phyloP scores from a whole-genome alignment of 1,284 basidiomycete genomes.

The Naganishia sp. region DNA sequence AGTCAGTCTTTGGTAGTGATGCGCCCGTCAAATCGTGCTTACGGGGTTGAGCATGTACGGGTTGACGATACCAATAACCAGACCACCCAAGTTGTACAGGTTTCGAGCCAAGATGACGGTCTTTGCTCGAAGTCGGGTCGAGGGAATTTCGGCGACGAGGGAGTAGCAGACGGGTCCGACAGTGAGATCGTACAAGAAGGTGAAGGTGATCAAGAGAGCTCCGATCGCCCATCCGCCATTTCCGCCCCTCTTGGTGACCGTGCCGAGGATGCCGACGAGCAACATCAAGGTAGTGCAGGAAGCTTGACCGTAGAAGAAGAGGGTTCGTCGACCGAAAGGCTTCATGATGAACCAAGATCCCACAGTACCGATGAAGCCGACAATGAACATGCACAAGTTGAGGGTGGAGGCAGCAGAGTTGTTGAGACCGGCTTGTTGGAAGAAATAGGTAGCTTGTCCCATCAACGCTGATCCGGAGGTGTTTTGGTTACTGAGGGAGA shows the following conservation, averaged over 20 bases:
- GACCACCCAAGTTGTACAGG: constrained; percentile 52
- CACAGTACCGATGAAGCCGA: constrained; percentile 48
- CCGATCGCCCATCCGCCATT: constrained; percentile 41
- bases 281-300: constrained; percentile 40
- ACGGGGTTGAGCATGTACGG: constrained; percentile 46
- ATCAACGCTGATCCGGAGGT: constrained; percentile 38
- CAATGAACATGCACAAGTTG: constrained; percentile 45
- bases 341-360: constrained; percentile 51
- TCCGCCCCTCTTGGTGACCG: constrained; percentile 30
- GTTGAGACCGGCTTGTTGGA: constrained; percentile 47
- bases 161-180: constrained; percentile 43
- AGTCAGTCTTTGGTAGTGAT: constrained; percentile 20
- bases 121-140: constrained; percentile 55
- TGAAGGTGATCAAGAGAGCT: constrained; percentile 43
- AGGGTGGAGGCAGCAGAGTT: constrained; percentile 45
- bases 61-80: constrained; percentile 32
- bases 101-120: constrained; percentile 56
- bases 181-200: constrained; percentile 41
- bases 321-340: constrained; percentile 48
- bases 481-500: constrained; percentile 1
- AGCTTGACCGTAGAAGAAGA: constrained; percentile 47
- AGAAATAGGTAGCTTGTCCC: constrained; percentile 49
- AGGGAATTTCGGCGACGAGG: constrained; percentile 50
- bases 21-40: neutral
- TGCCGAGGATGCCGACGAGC: constrained; percentile 39